Conservation (phyloP, 306 rosid genomes). For the Betula pendula region DNA sequence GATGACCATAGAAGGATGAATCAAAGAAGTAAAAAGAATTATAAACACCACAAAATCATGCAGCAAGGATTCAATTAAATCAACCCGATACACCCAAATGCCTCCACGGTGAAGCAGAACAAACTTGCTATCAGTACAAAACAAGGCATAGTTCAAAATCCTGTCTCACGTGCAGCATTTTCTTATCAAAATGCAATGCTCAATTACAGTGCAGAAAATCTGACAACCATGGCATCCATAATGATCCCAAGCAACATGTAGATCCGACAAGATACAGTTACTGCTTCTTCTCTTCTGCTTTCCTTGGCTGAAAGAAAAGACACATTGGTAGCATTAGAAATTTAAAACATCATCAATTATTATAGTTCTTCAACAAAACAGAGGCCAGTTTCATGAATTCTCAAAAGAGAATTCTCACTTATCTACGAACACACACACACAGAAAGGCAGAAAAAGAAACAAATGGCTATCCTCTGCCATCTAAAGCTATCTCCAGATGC, state of each 20-base stretch:
- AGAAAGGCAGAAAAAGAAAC: neutral
- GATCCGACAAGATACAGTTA: conserved; percentile 25
- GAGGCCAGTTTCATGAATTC: neutral
- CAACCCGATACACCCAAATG: conserved; percentile 12
- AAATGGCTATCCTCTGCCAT: neutral
- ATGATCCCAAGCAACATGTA: conserved; percentile 9
- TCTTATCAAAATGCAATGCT: conserved; percentile 21
- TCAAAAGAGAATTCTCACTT: conserved; percentile 2
- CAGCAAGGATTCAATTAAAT: conserved; percentile 20
- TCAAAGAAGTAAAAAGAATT: neutral
- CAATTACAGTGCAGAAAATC: neutral
- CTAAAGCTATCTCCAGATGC: neutral
- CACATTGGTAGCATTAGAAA: conserved; percentile 13
- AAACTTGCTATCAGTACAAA: conserved; percentile 1
- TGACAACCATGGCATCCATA: conserved; percentile 14
- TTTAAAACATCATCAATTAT: conserved; percentile 2
- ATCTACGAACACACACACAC: neutral
- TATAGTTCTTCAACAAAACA: neutral
- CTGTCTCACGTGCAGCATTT: neutral
- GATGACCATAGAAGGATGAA: neutral
- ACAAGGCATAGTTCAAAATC: conserved; percentile 6
- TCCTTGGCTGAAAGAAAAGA: conserved; percentile 73
- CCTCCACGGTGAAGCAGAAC: conserved; percentile 23
- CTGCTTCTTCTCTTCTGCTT: conserved; percentile 87
- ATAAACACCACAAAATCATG: conserved; percentile 23